Evolutionary conservation across 2,329 filamentous ascomycete species (phyloP).

Genomic region (Fusarium temperatum): DNA sequence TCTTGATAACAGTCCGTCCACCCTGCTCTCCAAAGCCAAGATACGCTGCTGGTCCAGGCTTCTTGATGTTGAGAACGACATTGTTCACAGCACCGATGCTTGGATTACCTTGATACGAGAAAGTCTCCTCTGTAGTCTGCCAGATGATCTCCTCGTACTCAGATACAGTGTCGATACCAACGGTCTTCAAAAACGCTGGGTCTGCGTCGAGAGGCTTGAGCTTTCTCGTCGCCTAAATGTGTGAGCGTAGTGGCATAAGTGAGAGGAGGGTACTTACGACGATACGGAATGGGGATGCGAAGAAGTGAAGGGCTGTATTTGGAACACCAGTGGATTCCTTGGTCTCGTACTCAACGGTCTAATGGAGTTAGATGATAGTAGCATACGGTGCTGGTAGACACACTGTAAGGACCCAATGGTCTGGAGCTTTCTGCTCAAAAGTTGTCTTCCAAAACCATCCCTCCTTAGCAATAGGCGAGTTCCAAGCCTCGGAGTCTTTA

Average conservation of each 20-base stretch:
- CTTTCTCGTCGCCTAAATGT: background rate
- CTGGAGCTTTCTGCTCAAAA: background rate
- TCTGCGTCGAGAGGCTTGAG: background rate
- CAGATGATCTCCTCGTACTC: background rate
- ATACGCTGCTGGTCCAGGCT: background rate
- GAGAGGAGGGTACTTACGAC: background rate
- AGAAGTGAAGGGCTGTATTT: background rate
- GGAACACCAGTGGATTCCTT: background rate
- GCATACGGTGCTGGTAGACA: fast-evolving
- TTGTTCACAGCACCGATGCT: background rate
- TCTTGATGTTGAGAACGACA: background rate
- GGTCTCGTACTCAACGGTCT: background rate
- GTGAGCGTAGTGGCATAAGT: fast-evolving
- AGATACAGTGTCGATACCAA: background rate
- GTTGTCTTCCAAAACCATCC: background rate
- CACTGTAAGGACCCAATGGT: background rate
- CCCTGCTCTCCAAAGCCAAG: background rate
- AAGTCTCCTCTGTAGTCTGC: background rate
- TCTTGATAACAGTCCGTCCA: background rate
- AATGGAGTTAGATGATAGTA: background rate
- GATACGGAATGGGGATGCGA: background rate
- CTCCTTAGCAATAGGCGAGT: background rate
- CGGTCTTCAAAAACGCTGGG: background rate
- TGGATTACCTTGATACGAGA: background rate
- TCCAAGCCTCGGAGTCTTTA: background rate